Evolutionary conservation across 1,139 yeast genomes (phyloP), one percentile per base, ranked within the genome.

Genomic region (Hemisphaericaspora xylanilytica): DNA sequence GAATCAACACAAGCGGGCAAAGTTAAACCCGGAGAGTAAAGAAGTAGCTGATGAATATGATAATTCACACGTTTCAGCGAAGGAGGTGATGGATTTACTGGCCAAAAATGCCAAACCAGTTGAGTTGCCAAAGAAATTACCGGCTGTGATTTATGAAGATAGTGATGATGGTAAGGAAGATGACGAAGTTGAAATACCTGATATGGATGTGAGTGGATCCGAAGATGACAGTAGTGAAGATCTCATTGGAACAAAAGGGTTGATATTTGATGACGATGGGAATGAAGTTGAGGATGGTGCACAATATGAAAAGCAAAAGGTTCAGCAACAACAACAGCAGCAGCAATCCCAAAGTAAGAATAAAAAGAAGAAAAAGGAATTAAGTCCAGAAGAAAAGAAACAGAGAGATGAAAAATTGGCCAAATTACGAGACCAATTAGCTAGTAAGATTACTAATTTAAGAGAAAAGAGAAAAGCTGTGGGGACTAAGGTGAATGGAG

Each of bases 391-490:
- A 51, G 81, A 73, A 42, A 64, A 72, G 44, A 60, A 62, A 43
- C 71, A 69, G 46, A 75, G 65, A 43, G 69, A 76, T 47, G 78
- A 75, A 50, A 80, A 81, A 38, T 67, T 87, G 41, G 74, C 74
- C 6, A 83, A 77, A 47, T 72, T 92, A 45, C 76, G 88, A 51
- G 81, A 78, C 21, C 81, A 84, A 58, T 73, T 92, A 38, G 82
- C 92, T 25, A 75, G 75, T 15, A 86, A 81, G 59, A 90, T 92
- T 48, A 77, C 70, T 43, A 70, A 63, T 21, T 59, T 92, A 63
- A 80, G 81, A 50, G 92, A 84, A 43, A 85, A 79, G 61, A 80
- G 99, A 55, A 90, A 85, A 55, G 98, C 97, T 0, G 94, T 94
- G 1, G 97, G 97, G 1, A 68, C 92, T 0, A 83, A 79, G 33